These are phyloP conservation scores for Azolla pinnata DNA, from an alignment of 75 land plant species.

Conservation along the genomic window DNA sequence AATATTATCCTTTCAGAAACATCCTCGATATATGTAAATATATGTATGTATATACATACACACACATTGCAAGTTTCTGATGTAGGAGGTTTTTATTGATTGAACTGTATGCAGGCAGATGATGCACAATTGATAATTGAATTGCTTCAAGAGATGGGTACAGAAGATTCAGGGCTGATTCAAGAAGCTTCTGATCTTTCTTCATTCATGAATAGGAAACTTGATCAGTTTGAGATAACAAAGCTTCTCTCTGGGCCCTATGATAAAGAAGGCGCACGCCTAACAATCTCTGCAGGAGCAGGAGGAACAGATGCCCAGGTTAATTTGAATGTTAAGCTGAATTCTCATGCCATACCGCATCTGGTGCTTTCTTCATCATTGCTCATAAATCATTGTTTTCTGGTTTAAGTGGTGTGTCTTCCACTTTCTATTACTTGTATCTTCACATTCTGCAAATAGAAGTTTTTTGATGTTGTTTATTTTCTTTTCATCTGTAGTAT, in stretches of 20 bases:
- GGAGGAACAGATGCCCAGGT: constrained; percentile 99
- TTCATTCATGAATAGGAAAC: constrained; percentile 45
- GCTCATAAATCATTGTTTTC: too few species aligned
- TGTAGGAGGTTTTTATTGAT: too few species aligned
- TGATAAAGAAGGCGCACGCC: constrained; percentile 81
- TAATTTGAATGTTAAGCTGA: too few species aligned
- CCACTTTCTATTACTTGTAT: too few species aligned
- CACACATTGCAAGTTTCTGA: too few species aligned
- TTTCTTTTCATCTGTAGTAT: too few species aligned
- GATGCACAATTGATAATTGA: constrained; percentile 80
- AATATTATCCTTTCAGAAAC: not conserved
- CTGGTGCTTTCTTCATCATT: too few species aligned
- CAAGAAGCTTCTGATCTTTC: constrained; percentile 60
- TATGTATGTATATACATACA: too few species aligned
- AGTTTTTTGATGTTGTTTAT: too few species aligned
- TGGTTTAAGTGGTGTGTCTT: too few species aligned
- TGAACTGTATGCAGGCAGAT: constrained; percentile 62
- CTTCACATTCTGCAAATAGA: too few species aligned
- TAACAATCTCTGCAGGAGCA: constrained; percentile 83
- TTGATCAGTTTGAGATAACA: constrained; percentile 76
- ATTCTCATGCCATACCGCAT: too few species aligned
- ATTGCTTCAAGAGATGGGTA: constrained; percentile 76
- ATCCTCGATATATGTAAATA: not conserved
- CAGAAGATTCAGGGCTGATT: constrained; percentile 59
- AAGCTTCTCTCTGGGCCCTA: constrained; percentile 96